Conservation (phyloP, 495 filamentous ascomycete species). For the Xylaria cubensis region DNA sequence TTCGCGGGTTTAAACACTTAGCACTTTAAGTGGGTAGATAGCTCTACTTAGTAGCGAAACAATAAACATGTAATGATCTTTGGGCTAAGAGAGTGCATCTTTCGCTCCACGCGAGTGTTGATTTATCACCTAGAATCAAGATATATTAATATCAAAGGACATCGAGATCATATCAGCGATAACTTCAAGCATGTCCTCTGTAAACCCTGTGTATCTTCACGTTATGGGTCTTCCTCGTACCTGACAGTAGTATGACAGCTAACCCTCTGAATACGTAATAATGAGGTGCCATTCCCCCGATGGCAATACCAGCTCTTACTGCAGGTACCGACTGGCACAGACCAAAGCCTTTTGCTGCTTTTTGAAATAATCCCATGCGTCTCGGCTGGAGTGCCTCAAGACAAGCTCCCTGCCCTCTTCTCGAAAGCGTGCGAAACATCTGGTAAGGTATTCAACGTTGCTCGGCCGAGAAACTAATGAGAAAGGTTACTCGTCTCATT, state of each 20-base stretch:
- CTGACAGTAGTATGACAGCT: not conserved
- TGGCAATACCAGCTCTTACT: not conserved
- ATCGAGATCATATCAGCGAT: not conserved
- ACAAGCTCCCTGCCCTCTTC: conserved; percentile 8
- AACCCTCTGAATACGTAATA: not conserved
- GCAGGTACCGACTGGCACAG: not conserved
- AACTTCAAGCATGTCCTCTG: not conserved
- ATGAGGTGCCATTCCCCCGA: not conserved
- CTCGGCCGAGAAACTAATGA: conserved; percentile 12
- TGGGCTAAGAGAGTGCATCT: not conserved
- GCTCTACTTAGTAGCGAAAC: not conserved
- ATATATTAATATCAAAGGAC: not conserved
- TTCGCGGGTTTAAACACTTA: not conserved
- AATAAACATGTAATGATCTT: not conserved
- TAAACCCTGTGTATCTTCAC: not conserved
- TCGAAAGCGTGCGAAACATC: conserved; percentile 6
- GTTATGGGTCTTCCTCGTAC: not conserved
- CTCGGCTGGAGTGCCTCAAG: conserved; percentile 2
- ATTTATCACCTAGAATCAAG: not conserved
- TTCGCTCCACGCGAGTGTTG: not conserved
- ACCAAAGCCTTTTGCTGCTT: not conserved
- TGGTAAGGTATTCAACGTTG: conserved; percentile 11
- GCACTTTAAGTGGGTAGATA: not conserved
- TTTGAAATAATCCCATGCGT: conserved; percentile 2
- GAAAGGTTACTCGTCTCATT: conserved; percentile 2